phyloP scores from a whole-genome alignment of 1,284 basidiomycete species.

The Sporisorium sorghi region DNA sequence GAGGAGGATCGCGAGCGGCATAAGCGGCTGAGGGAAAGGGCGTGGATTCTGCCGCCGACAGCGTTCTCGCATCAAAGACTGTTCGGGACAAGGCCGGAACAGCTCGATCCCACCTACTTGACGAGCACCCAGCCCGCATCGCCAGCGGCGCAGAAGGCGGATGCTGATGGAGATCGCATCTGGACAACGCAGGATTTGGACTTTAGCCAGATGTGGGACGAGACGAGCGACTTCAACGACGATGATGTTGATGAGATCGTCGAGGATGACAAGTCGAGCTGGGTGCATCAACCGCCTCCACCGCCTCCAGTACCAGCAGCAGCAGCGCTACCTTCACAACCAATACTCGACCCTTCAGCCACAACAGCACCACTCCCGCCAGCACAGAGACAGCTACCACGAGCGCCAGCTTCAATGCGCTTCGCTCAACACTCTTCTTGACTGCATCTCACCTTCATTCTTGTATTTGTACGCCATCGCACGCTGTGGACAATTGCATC shows the following conservation, averaged over 20 bases:
- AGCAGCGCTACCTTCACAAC: neutral
- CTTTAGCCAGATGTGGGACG: slow-evolving; percentile 48
- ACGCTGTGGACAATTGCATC: neutral
- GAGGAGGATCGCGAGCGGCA: slow-evolving; percentile 95
- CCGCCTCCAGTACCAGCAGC: slow-evolving; percentile 6
- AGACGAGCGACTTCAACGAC: slow-evolving; percentile 50
- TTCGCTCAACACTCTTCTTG: slow-evolving; percentile 6
- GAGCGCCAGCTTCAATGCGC: slow-evolving; percentile 37
- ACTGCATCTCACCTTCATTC: neutral
- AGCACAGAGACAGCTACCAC: slow-evolving; percentile 11
- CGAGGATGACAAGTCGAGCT: slow-evolving; percentile 23
- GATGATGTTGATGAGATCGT: slow-evolving; percentile 35
- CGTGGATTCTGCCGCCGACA: slow-evolving; percentile 86
- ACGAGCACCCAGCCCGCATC: slow-evolving; percentile 8
- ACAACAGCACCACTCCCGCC: neutral
- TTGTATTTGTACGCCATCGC: slow-evolving; percentile 33
- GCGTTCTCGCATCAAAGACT: slow-evolving; percentile 44
- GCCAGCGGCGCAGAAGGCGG: slow-evolving; percentile 3
- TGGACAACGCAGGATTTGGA: slow-evolving; percentile 46
- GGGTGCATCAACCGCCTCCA: slow-evolving; percentile 16
- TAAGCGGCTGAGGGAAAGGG: slow-evolving; percentile 84
- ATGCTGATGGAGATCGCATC: slow-evolving; percentile 27
- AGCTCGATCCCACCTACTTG: slow-evolving; percentile 34
- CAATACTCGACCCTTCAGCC: neutral
- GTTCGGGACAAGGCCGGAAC: slow-evolving; percentile 35